Evolutionary conservation across 1,284 basidiomycete species (phyloP).

Genomic region (Ceratobasidium sp.): DNA sequence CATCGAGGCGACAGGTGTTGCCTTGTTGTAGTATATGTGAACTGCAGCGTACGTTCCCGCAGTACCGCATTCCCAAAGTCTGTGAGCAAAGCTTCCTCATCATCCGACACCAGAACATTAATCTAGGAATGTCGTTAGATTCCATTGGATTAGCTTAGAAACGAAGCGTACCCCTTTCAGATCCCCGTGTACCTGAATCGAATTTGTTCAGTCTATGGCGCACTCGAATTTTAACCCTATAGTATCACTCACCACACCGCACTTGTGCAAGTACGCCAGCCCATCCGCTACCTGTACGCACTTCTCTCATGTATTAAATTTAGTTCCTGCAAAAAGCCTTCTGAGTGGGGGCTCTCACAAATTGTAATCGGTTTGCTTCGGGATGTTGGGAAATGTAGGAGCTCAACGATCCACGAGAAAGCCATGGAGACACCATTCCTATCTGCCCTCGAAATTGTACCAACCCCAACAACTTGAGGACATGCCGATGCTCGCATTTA

Average conservation of each 20-base stretch:
- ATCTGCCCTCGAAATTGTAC: background rate
- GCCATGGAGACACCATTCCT: background rate
- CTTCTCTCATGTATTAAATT: background rate
- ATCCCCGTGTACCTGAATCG: background rate
- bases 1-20: conserved; percentile 4
- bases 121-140: background rate
- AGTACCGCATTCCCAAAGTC: conserved; percentile 33
- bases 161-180: background rate
- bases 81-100: background rate
- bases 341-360: background rate
- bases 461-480: background rate
- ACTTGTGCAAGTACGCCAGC: background rate
- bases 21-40: conserved; percentile 11
- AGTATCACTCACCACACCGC: background rate
- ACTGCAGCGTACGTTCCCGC: conserved; percentile 15
- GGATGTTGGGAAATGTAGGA: background rate
- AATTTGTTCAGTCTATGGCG: background rate
- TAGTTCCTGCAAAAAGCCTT: background rate
- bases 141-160: background rate
- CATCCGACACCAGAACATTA: background rate
- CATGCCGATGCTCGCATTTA: background rate
- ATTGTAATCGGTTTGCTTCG: background rate
- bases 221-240: background rate
- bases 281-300: background rate
- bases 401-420: background rate